Evolutionary conservation across 2,329 filamentous ascomycete species (phyloP), one percentile per base, ranked within the genome.

Genomic region (Calonectria pseudoturangicola): DNA sequence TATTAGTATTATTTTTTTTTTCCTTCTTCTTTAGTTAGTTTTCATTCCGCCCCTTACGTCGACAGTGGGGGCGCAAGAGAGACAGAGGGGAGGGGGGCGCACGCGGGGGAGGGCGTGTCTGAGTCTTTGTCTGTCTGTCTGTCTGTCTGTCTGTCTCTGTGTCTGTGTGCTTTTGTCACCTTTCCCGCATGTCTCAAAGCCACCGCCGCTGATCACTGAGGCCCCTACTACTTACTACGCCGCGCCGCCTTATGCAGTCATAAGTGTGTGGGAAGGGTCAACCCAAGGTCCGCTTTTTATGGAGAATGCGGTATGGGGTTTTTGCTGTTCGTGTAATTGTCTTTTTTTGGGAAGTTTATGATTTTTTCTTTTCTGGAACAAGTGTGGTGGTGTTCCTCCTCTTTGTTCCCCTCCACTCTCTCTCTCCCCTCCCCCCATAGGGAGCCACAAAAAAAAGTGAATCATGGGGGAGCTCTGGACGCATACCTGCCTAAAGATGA

Each of bases 181-280:
- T 21, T 21, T 58, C 33, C 54, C 54, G 54, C 54, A 58, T 58
- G 54, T 58, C 54, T 58, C 33, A 41, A 58, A 58, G 54, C 54
- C 54, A 41, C 54, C 54, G 21, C n/a, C 54, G 54, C 54, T 27
- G 54, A 58, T 58, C 54, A 58, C 21, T 25, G 54, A 58, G 54
- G 54, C 54, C 54, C 54, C 54, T 58, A 25, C 33, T 33, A 33
- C 30, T 33, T 33, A 33, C 30, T 33, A 33, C 30, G 30, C 4
- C 30, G 30, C 30, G 21, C 21, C 21, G 30, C 50, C 28, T n/a
- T 9, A 58, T 58, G n/a, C 33, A 27, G 13, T 39, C 3, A 36
- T 36, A 18, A 56, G 30, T 25, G n/a, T 36, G 30, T 16, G 10
- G 28, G 50, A 33, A 33, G 30, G 9, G 30, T 33, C 9, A 33